A percentile compares a stretch with the other conserved stretches of the same genome.
phyloP scores from a whole-genome alignment of 441 rosid genomes.

The Gossypium schwendimanii region DNA sequence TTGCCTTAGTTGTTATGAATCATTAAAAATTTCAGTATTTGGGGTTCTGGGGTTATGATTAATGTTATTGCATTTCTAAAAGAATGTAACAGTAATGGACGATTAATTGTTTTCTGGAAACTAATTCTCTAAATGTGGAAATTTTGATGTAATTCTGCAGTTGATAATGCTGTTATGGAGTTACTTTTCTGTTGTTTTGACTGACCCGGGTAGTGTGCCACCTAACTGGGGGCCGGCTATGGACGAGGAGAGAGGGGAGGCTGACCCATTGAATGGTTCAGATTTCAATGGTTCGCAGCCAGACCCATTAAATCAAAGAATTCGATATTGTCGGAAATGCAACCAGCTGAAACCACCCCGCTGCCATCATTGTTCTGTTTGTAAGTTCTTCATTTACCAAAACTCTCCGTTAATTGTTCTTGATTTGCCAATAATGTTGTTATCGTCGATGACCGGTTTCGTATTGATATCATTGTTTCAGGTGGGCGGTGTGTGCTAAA shows the following conservation, averaged over 20 bases:
- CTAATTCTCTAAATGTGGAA: constrained; percentile 15
- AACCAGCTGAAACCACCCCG: constrained; percentile 78
- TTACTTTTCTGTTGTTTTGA: constrained; percentile 73
- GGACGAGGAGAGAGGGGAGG: constrained; percentile 74
- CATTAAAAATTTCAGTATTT: not conserved
- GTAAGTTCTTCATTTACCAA: constrained; percentile 36
- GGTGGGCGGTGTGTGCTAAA: constrained; percentile 81
- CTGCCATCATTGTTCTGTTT: constrained; percentile 87
- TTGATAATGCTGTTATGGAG: constrained; percentile 81
- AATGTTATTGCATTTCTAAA: not conserved
- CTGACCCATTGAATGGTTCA: constrained; percentile 49
- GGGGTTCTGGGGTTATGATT: not conserved
- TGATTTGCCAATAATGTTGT: not conserved
- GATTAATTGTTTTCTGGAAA: not conserved
- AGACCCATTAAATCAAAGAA: constrained; percentile 43
- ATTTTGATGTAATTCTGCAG: constrained; percentile 32
- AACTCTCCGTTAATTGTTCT: not conserved
- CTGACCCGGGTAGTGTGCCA: constrained; percentile 78
- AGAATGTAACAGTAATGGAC: not conserved
- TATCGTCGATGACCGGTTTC: not conserved
- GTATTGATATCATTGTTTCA: constrained; percentile 22
- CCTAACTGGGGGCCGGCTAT: constrained; percentile 63
- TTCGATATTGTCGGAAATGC: constrained; percentile 71
- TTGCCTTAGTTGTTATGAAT: not conserved
- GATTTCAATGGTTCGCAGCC: constrained; percentile 45